A percentile compares a stretch with the other conserved stretches of the same genome.
Evolutionary conservation across 2,329 filamentous ascomycete species (phyloP).

Genomic region (Cordyceps tenuipes): DNA sequence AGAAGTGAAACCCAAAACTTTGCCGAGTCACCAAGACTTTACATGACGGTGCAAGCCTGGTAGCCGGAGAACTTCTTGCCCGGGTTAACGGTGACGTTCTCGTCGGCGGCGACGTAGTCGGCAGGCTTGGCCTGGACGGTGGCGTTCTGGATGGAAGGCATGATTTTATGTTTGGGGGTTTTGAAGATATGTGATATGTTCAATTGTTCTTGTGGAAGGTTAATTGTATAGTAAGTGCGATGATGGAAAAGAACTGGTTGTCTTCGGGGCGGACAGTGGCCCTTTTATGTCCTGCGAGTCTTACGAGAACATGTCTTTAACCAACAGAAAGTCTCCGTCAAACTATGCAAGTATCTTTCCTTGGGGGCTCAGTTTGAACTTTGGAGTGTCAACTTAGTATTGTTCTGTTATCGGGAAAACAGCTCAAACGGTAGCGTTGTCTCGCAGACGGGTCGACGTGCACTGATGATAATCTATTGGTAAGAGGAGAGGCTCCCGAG

Average conservation of each 20-base stretch:
- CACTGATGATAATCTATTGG: neutral
- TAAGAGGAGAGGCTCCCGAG: neutral
- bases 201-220: neutral
- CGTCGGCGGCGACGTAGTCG: neutral
- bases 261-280: neutral
- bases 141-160: neutral
- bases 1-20: neutral
- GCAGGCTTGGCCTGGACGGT: neutral
- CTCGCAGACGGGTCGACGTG: neutral
- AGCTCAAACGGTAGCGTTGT: conserved; percentile 13
- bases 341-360: conserved; percentile 18
- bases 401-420: conserved; percentile 14
- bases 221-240: neutral
- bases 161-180: neutral
- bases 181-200: neutral
- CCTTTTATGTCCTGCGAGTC: neutral
- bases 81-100: neutral
- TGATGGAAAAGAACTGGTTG: neutral
- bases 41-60: conserved; percentile 4
- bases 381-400: conserved; percentile 19
- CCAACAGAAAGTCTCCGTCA: conserved; percentile 13
- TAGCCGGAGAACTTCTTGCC: conserved; percentile 2
- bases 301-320: neutral
- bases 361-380: neutral
- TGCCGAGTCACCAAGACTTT: neutral